Percentiles rank a stretch among this genome's conserved stretches.
Conservation (phyloP, 208 protist species). For the Porcisia hertigi region DNA sequence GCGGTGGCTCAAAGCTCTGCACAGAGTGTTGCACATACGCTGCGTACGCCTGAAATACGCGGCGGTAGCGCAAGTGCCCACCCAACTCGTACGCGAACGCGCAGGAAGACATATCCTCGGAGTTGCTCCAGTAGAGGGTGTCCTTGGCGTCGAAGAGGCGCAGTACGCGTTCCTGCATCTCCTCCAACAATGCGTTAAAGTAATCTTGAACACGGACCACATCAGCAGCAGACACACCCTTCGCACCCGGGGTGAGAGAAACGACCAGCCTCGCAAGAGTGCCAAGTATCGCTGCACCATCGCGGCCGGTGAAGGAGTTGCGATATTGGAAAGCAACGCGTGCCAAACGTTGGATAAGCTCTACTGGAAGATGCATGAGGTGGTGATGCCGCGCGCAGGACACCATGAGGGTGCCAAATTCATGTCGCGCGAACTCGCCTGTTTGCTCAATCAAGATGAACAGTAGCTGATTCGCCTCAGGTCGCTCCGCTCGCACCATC, state of each 20-base stretch:
- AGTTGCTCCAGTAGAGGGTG: constrained; percentile 50
- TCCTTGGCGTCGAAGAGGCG: constrained; percentile 55
- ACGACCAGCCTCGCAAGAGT: constrained; percentile 50
- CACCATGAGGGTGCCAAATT: constrained; percentile 58
- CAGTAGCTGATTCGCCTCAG: constrained; percentile 58
- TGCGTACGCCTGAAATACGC: constrained; percentile 64
- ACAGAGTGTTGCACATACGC: constrained; percentile 55
- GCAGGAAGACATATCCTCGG: constrained; percentile 64
- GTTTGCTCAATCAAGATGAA: constrained; percentile 58
- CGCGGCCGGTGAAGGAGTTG: constrained; percentile 38
- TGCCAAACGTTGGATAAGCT: constrained; percentile 56
- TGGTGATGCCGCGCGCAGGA: constrained; percentile 72
- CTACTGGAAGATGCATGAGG: constrained; percentile 44
- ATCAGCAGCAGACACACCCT: constrained; percentile 40
- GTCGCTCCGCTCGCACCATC: constrained; percentile 72
- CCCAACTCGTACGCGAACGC: constrained; percentile 84
- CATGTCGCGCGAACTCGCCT: constrained; percentile 40
- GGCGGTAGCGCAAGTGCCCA: constrained; percentile 58
- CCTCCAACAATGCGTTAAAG: constrained; percentile 68
- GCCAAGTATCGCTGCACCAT: constrained; percentile 54
- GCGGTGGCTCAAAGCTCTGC: constrained; percentile 58
- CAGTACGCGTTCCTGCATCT: constrained; percentile 58
- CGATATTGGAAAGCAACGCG: constrained; percentile 52
- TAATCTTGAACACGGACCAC: constrained; percentile 49
- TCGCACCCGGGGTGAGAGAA: constrained; percentile 43